Conservation (phyloP, 2,329 filamentous ascomycete species). For the Drechslerella coelobrocha region DNA sequence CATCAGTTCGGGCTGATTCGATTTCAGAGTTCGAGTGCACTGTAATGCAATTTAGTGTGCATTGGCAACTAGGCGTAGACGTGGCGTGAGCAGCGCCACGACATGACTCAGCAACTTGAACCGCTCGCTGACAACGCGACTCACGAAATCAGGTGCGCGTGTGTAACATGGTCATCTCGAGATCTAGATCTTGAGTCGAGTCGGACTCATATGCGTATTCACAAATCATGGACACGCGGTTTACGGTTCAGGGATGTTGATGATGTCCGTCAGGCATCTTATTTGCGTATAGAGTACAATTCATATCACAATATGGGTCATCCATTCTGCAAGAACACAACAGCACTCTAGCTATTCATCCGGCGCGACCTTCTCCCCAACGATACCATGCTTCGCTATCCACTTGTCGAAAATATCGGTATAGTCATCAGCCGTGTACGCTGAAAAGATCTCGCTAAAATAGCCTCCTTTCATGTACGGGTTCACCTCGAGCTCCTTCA, state of each 20-base stretch:
- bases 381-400: slow-evolving; percentile 38
- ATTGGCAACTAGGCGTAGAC: too few relatives aligned
- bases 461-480: slow-evolving; percentile 44
- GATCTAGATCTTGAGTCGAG: not conserved
- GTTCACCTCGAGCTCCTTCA: slow-evolving; percentile 33
- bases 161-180: not conserved
- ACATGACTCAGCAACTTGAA: slow-evolving; percentile 19
- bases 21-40: too few relatives aligned
- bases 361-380: slow-evolving; percentile 8
- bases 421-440: slow-evolving; percentile 40
- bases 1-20: too few relatives aligned
- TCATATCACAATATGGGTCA: too few relatives aligned
- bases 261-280: too few relatives aligned
- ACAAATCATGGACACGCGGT: too few relatives aligned
- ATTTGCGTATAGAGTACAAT: too few relatives aligned
- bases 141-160: slow-evolving; percentile 34
- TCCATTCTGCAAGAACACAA: too few relatives aligned
- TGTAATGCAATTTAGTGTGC: not conserved
- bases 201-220: not conserved
- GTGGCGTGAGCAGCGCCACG: not conserved
- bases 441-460: slow-evolving; percentile 39
- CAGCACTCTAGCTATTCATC: not conserved
- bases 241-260: too few relatives aligned
- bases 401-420: slow-evolving; percentile 24
- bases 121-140: too few relatives aligned